Conservation (phyloP, 1,139 yeast species). For the Hanseniaspora gamundiae region DNA sequence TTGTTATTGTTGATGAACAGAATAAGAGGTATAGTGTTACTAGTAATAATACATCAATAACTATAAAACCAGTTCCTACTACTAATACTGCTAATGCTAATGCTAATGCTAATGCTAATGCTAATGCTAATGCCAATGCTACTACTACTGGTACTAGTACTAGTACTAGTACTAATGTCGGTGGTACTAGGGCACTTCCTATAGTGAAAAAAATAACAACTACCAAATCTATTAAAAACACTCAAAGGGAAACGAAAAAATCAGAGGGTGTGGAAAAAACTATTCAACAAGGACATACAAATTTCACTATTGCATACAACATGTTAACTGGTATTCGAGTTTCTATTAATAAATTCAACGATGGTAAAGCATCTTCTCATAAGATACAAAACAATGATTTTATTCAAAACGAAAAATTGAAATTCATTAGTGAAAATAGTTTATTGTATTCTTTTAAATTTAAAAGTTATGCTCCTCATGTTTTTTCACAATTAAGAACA, state of each 20-base stretch:
- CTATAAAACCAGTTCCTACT: background rate
- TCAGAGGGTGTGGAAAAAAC: conserved; percentile 70
- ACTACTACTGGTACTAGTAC: too few species aligned
- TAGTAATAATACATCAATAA: background rate
- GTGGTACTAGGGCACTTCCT: too few species aligned
- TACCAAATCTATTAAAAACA: too few species aligned
- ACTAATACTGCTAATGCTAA: background rate
- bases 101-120: too few species aligned
- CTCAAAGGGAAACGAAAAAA: too few species aligned
- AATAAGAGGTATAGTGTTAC: background rate
- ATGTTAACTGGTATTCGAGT: conserved; percentile 96
- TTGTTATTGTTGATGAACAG: background rate
- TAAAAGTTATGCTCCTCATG: conserved; percentile 93
- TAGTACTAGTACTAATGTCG: too few species aligned
- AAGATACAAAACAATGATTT: conserved; percentile 3
- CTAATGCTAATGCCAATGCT: too few species aligned
- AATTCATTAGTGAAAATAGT: conserved; percentile 11
- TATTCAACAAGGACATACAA: conserved; percentile 85
- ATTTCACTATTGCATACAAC: conserved; percentile 88
- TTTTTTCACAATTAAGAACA: conserved; percentile 72
- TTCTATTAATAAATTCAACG: conserved; percentile 56
- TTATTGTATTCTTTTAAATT: conserved; percentile 93
- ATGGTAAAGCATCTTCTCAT: conserved; percentile 55
- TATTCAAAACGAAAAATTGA: conserved; percentile 6
- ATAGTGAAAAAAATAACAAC: too few species aligned